Conservation (phyloP, 768 basidiomycete genomes). For the Lepiota brunneoincarnata region DNA sequence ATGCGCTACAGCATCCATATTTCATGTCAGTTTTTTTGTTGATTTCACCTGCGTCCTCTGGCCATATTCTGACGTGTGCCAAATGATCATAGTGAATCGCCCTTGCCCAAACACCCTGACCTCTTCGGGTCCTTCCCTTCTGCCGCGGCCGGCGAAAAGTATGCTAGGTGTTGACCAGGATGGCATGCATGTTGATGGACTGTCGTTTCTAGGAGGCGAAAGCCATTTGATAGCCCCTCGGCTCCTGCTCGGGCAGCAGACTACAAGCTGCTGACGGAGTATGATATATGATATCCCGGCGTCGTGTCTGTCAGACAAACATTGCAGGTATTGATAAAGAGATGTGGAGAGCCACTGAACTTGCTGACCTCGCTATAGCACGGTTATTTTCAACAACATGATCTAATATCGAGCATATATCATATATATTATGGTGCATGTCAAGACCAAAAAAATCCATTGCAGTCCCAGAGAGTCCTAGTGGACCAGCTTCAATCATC, state of each 20-base stretch:
- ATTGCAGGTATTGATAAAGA: too few relatives aligned
- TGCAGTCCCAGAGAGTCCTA: background rate
- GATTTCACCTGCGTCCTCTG: background rate
- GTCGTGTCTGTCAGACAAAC: background rate
- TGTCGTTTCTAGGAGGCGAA: conserved; percentile 54
- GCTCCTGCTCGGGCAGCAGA: conserved; percentile 74
- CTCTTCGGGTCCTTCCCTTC: conserved; percentile 96
- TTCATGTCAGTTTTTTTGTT: conserved; percentile 59
- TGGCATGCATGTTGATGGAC: conserved; percentile 7
- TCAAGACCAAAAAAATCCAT: background rate
- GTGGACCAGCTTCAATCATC: conserved; percentile 7
- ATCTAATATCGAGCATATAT: background rate
- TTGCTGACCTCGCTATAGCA: too few relatives aligned
- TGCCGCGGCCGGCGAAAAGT: conserved; percentile 95
- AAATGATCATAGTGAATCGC: conserved; percentile 68
- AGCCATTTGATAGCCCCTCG: conserved; percentile 76
- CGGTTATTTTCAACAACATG: too few relatives aligned
- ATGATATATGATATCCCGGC: conserved; percentile 40
- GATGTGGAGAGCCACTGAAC: too few relatives aligned
- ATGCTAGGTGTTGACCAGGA: conserved; percentile 21
- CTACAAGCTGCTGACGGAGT: conserved; percentile 63
- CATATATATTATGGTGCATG: background rate
- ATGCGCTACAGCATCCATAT: conserved; percentile 88
- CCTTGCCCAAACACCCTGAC: conserved; percentile 93
- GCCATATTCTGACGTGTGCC: background rate